These are phyloP conservation scores for Paragyromitra xinjiangensis DNA, from an alignment of 495 filamentous ascomycete genomes.

Conservation along the genomic window DNA sequence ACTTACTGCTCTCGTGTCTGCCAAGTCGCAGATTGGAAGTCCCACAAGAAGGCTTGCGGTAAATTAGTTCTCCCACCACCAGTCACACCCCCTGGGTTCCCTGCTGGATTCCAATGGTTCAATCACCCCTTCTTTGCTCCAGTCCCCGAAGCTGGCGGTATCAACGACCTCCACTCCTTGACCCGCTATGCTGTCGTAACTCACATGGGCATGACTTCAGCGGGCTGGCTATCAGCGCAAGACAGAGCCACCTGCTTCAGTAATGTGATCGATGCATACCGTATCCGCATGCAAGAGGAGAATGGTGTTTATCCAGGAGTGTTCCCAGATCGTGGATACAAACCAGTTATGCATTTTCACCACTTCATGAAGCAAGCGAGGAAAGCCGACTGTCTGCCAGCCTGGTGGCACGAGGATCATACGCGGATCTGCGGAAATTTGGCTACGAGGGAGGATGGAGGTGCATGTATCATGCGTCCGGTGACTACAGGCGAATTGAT, in stretches of 20 bases:
- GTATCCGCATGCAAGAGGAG: constrained; percentile 7
- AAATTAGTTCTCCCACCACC: neutral
- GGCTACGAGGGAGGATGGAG: constrained; percentile 7
- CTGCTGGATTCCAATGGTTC: constrained; percentile 6
- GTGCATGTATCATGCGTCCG: neutral
- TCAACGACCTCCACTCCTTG: constrained; percentile 5
- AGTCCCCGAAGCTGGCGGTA: neutral
- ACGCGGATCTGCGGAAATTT: neutral
- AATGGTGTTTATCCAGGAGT: constrained; percentile 5
- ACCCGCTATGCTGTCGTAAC: neutral
- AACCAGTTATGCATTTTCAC: neutral
- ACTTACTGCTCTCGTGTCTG: constrained; percentile 64
- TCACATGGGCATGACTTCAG: neutral
- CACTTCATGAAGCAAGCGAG: neutral
- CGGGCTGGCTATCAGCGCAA: neutral
- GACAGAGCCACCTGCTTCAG: neutral
- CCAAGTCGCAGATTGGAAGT: constrained; percentile 62
- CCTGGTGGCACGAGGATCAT: constrained; percentile 16
- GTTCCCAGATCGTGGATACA: neutral
- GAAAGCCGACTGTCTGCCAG: neutral
- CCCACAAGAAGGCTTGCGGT: constrained; percentile 61
- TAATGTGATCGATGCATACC: constrained; percentile 5
- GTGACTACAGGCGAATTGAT: neutral
- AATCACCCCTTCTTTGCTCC: neutral
- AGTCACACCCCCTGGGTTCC: neutral